Evolutionary conservation across 768 basidiomycete species (phyloP).

Genomic region (Arthromyces matolae): DNA sequence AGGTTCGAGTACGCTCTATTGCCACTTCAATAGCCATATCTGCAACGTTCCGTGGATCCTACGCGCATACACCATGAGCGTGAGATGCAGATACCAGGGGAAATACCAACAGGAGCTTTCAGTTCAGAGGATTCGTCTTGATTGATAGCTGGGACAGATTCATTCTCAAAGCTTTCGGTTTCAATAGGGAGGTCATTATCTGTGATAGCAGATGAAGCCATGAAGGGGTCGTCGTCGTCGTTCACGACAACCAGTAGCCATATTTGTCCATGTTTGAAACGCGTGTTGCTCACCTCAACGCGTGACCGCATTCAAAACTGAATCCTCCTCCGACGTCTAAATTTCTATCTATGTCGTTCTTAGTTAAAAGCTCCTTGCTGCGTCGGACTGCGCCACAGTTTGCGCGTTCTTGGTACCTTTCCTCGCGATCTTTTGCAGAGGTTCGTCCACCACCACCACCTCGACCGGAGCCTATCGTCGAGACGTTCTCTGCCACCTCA

Average conservation of each 20-base stretch:
- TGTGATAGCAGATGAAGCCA: conserved; percentile 1
- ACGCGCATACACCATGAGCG: background rate
- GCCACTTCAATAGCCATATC: conserved; percentile 56
- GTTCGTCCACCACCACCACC: conserved; percentile 18
- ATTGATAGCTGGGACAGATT: conserved; percentile 10
- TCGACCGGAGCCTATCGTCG: conserved; percentile 16
- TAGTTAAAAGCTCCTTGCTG: conserved; percentile 4
- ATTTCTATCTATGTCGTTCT: conserved; percentile 13
- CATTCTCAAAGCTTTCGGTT: background rate
- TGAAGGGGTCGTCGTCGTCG: conserved; percentile 4
- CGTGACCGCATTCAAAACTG: background rate
- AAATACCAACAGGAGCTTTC: conserved; percentile 14
- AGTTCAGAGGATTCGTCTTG: conserved; percentile 15
- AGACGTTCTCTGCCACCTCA: conserved; percentile 29
- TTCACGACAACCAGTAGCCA: conserved; percentile 1
- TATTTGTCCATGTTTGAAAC: conserved; percentile 11
- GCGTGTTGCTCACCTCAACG: background rate
- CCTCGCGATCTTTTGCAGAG: conserved; percentile 14
- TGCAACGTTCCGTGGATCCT: conserved; percentile 46
- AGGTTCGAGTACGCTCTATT: conserved; percentile 46
- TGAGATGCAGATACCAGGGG: conserved; percentile 12
- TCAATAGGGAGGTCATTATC: background rate
- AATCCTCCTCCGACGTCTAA: background rate
- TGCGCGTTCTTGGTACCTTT: background rate
- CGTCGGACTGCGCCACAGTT: conserved; percentile 6